Percentiles rank a stretch among this genome's conserved stretches.
phyloP scores from a whole-genome alignment of 495 filamentous ascomycete genomes.

The Ascobolus immersus region DNA sequence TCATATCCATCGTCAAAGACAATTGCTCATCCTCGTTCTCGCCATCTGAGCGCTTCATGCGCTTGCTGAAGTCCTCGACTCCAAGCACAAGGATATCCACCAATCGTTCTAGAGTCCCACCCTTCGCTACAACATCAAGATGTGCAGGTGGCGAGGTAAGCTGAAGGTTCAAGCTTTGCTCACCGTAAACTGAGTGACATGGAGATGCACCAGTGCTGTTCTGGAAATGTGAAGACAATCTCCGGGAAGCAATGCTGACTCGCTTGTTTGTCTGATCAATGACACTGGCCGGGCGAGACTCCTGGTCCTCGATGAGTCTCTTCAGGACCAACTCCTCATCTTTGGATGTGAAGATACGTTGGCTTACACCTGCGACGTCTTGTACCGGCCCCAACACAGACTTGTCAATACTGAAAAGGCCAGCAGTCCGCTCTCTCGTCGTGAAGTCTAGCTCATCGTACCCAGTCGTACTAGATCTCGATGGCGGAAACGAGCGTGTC shows the following conservation, averaged over 20 bases:
- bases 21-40: constrained; percentile 7
- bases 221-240: constrained; percentile 11
- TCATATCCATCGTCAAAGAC: constrained; percentile 16
- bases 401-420: constrained; percentile 15
- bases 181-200: constrained; percentile 9
- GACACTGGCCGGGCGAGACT: constrained; percentile 14
- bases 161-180: constrained; percentile 8
- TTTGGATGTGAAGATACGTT: constrained; percentile 16
- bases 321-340: constrained; percentile 16
- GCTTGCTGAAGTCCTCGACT: constrained; percentile 17
- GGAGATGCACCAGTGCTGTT: constrained; percentile 11
- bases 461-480: constrained; percentile 14
- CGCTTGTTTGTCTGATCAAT: constrained; percentile 15
- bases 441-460: constrained; percentile 17
- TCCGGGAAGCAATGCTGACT: constrained; percentile 12
- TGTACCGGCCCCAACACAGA: constrained; percentile 15
- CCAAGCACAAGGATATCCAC: constrained; percentile 17
- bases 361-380: constrained; percentile 16
- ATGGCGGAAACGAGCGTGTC: constrained; percentile 16
- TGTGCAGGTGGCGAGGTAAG: constrained; percentile 3
- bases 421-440: constrained; percentile 15
- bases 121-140: constrained; percentile 14
- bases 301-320: constrained; percentile 14
- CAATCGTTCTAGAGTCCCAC: constrained; percentile 17
- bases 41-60: constrained; percentile 13